These are phyloP conservation scores for Diaporthe capsici DNA, from an alignment of 2,329 filamentous ascomycete species.

Conservation along the genomic window DNA sequence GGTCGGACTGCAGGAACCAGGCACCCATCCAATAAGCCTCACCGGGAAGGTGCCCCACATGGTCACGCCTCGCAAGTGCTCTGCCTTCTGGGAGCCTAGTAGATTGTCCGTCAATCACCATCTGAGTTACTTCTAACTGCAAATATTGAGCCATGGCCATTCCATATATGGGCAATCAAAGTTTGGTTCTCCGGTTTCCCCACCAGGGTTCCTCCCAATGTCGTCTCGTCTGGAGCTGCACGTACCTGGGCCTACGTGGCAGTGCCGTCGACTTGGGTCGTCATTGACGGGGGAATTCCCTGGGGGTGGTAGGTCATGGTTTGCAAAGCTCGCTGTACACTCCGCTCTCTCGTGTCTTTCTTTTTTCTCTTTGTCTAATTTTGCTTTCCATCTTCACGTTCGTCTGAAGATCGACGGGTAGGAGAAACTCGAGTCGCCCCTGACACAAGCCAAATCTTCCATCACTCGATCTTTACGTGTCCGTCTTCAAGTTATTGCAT, in stretches of 20 bases:
- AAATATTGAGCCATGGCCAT: background rate
- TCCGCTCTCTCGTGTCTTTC: background rate
- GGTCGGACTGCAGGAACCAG: background rate
- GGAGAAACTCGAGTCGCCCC: background rate
- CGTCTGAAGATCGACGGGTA: too few relatives aligned
- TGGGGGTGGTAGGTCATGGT: background rate
- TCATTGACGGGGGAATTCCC: background rate
- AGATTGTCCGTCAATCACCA: background rate
- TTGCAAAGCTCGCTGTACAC: background rate
- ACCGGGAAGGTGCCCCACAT: background rate
- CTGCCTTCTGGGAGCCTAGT: background rate
- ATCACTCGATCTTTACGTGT: too few relatives aligned
- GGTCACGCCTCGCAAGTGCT: conserved; percentile 5
- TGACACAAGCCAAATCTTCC: too few relatives aligned
- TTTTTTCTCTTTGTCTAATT: background rate
- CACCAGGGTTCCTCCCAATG: background rate
- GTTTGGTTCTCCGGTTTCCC: background rate
- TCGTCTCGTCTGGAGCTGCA: background rate
- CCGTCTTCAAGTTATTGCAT: background rate
- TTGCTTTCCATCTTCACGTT: background rate
- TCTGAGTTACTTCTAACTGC: background rate
- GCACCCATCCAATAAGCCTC: conserved; percentile 1
- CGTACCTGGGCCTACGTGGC: conserved; percentile 4
- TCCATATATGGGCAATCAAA: background rate
- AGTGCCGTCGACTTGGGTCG: background rate